Percentiles rank a stretch among this genome's conserved stretches.
Conservation (phyloP, 2,329 filamentous ascomycete genomes). For the Akanthomyces dipterigenus region DNA sequence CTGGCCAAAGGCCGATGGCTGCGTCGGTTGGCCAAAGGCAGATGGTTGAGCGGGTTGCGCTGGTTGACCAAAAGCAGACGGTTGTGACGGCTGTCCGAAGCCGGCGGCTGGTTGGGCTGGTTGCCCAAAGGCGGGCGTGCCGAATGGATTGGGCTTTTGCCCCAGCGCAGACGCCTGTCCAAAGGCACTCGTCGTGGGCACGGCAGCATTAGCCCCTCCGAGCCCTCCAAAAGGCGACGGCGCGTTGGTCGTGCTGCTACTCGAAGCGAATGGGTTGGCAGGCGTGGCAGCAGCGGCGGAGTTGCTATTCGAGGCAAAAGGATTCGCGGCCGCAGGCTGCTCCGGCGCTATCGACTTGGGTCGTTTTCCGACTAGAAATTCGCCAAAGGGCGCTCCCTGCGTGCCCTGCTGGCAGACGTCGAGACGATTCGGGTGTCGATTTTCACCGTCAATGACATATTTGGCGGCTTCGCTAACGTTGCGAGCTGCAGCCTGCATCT, state of each 20-base stretch:
- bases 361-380: slow-evolving; percentile 36
- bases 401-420: slow-evolving; percentile 51
- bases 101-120: slow-evolving; percentile 14
- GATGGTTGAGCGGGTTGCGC: slow-evolving; percentile 15
- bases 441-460: slow-evolving; percentile 58
- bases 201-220: slow-evolving; percentile 7
- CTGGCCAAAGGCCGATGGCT: slow-evolving; percentile 30
- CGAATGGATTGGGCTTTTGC: slow-evolving; percentile 23
- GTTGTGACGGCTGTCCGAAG: slow-evolving; percentile 21
- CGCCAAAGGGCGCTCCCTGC: slow-evolving; percentile 36
- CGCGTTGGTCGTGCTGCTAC: slow-evolving; percentile 13
- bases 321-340: slow-evolving; percentile 24
- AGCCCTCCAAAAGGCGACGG: slow-evolving; percentile 26
- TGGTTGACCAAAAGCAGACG: slow-evolving; percentile 24
- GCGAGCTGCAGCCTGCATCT: slow-evolving; percentile 63
- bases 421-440: slow-evolving; percentile 68
- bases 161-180: slow-evolving; percentile 31
- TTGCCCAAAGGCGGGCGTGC: slow-evolving; percentile 28
- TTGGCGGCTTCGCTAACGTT: slow-evolving; percentile 67
- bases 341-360: slow-evolving; percentile 20
- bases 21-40: slow-evolving; percentile 28
- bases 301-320: slow-evolving; percentile 32
- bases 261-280: slow-evolving; percentile 37
- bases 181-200: slow-evolving; percentile 31
- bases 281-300: background rate